phyloP scores from a whole-genome alignment of 176 grass and related monocot genomes.

The Ananas comosus region DNA sequence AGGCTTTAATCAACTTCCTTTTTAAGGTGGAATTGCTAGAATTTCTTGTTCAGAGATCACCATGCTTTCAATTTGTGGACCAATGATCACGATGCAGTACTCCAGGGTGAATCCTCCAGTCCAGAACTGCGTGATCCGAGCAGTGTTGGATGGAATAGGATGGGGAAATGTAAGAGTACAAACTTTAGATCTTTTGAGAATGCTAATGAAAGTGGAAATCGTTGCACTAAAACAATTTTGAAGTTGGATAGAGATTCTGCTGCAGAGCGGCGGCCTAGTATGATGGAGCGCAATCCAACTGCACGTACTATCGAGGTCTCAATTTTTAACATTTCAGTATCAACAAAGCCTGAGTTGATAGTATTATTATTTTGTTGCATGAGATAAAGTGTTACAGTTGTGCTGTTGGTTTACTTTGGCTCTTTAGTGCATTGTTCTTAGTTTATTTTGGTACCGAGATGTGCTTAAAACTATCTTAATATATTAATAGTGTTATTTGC shows the following conservation, averaged over 20 bases:
- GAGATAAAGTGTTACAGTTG: too few relatives aligned
- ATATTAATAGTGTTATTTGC: too few relatives aligned
- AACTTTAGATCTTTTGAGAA: neutral
- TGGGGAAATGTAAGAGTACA: neutral
- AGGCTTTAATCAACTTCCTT: neutral
- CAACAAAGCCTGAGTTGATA: too few relatives aligned
- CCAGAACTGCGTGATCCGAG: neutral
- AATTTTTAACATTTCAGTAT: neutral
- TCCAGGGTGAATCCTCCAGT: neutral
- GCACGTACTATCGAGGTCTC: conserved; percentile 13
- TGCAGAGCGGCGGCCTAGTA: neutral
- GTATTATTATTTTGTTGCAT: too few relatives aligned
- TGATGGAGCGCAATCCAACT: conserved; percentile 17
- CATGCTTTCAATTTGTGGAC: neutral
- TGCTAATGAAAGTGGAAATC: neutral
- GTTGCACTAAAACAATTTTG: neutral
- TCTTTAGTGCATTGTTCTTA: too few relatives aligned
- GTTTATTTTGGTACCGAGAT: too few relatives aligned
- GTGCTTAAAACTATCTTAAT: too few relatives aligned
- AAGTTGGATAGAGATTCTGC: neutral
- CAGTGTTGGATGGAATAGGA: neutral
- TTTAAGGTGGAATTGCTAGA: neutral
- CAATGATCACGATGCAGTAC: neutral
- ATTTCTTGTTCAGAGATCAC: neutral
- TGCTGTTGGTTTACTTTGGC: too few relatives aligned